Percentiles rank a stretch among this genome's conserved stretches.
These are phyloP conservation scores for Ophiostoma himal-ulmi DNA, from an alignment of 2,329 filamentous ascomycete species.

Conservation along the genomic window DNA sequence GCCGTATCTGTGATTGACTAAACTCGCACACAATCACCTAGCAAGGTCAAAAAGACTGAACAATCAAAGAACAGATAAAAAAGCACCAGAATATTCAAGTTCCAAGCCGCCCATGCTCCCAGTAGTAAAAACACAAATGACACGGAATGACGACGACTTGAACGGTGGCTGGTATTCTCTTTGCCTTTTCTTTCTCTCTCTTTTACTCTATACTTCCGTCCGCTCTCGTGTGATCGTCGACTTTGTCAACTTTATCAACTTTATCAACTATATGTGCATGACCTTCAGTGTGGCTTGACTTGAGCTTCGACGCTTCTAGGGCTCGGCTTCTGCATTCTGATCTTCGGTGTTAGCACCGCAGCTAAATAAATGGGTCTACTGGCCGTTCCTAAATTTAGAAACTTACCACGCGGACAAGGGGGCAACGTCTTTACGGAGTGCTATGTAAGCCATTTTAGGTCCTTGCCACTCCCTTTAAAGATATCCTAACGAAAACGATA, in stretches of 20 bases:
- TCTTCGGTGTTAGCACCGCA: not conserved
- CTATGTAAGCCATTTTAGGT: not conserved
- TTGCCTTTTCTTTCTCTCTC: not conserved
- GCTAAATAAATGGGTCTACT: constrained; percentile 13
- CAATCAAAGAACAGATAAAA: too few relatives aligned
- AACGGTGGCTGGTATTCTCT: not conserved
- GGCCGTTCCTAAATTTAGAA: constrained; percentile 22
- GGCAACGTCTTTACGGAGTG: not conserved
- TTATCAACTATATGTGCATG: not conserved
- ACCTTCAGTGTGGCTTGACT: not conserved
- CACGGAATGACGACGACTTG: not conserved
- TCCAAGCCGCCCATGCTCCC: too few relatives aligned
- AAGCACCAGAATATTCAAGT: too few relatives aligned
- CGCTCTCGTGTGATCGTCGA: not conserved
- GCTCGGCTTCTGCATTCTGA: not conserved
- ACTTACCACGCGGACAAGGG: not conserved
- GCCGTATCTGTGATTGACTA: too few relatives aligned
- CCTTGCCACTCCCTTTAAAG: too few relatives aligned
- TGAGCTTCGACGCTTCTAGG: not conserved
- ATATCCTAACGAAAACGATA: not conserved
- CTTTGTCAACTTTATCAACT: constrained; percentile 2
- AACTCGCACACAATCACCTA: too few relatives aligned
- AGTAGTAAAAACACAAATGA: not conserved
- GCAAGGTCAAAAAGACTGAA: too few relatives aligned
- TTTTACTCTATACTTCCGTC: not conserved